A percentile compares a stretch with the other conserved stretches of the same genome.
These are phyloP conservation scores for Botrytis medusae DNA, from an alignment of 2,329 filamentous ascomycete species.

Conservation along the genomic window DNA sequence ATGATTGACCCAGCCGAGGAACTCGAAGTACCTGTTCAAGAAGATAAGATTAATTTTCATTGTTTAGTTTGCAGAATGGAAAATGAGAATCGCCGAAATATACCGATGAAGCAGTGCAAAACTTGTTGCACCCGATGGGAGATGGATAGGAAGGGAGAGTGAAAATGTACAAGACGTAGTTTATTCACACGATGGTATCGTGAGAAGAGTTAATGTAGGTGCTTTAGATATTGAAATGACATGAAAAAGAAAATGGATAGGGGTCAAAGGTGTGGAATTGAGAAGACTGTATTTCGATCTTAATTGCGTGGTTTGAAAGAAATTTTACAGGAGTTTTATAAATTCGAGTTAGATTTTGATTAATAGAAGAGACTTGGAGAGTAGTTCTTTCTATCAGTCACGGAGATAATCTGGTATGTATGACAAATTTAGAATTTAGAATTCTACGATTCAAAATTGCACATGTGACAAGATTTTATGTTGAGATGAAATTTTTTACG, in stretches of 20 bases:
- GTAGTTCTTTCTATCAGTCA: accelerated
- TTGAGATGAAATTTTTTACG: background rate
- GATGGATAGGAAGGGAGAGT: background rate
- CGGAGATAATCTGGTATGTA: accelerated
- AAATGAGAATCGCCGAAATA: background rate
- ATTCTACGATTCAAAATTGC: background rate
- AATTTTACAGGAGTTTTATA: background rate
- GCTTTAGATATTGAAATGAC: background rate
- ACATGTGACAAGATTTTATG: background rate
- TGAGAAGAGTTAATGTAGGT: background rate
- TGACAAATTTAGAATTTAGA: too few relatives aligned
- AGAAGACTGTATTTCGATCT: background rate
- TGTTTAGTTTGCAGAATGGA: background rate
- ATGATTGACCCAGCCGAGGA: background rate
- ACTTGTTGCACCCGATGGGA: background rate
- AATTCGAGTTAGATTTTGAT: background rate
- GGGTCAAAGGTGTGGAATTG: background rate
- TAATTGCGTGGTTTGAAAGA: too few relatives aligned
- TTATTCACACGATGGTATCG: background rate
- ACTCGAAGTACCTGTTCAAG: too few relatives aligned
- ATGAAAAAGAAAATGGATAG: background rate
- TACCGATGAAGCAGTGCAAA: background rate
- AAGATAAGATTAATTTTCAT: background rate
- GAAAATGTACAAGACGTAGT: background rate
- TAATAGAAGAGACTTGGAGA: background rate